Evolutionary conservation across 2,329 filamentous ascomycete species (phyloP).

Genomic region (Juglanconis juglandina): DNA sequence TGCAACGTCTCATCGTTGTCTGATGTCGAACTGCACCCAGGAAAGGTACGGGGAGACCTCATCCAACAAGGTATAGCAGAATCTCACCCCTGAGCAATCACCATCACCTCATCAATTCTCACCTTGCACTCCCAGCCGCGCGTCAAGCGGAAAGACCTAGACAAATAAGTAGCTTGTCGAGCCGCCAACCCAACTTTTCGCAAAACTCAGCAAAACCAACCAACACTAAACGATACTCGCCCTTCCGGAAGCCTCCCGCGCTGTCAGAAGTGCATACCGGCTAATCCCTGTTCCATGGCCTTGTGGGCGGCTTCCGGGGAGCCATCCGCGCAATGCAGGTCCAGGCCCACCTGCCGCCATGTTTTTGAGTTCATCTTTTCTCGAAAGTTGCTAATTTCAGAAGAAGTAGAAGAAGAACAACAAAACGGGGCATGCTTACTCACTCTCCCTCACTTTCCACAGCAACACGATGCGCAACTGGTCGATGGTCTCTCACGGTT

Average conservation of each 20-base stretch:
- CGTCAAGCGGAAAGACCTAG: neutral
- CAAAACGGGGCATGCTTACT: neutral
- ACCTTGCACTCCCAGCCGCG: neutral
- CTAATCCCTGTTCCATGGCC: slow-evolving; percentile 2
- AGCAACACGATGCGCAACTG: neutral
- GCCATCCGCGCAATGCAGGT: slow-evolving; percentile 9
- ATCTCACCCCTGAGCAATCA: no score
- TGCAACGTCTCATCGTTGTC: no score
- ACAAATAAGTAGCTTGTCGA: neutral
- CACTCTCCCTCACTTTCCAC: neutral
- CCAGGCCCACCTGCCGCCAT: slow-evolving; percentile 15
- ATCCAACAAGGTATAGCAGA: no score
- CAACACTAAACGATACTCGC: neutral
- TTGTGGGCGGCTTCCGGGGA: slow-evolving; percentile 13
- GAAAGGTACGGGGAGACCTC: no score
- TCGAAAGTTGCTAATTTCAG: slow-evolving; percentile 16
- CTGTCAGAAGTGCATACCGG: slow-evolving; percentile 17
- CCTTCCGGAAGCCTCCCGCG: slow-evolving; percentile 12
- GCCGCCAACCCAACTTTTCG: neutral
- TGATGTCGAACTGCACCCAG: no score
- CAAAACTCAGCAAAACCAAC: neutral
- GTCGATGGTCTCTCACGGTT: neutral
- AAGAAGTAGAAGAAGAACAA: neutral
- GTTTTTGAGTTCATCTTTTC: slow-evolving; percentile 15
- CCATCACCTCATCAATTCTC: no score